phyloP scores from a whole-genome alignment of 148 eudicot genomes.

The Vaccinium corymbosum region DNA sequence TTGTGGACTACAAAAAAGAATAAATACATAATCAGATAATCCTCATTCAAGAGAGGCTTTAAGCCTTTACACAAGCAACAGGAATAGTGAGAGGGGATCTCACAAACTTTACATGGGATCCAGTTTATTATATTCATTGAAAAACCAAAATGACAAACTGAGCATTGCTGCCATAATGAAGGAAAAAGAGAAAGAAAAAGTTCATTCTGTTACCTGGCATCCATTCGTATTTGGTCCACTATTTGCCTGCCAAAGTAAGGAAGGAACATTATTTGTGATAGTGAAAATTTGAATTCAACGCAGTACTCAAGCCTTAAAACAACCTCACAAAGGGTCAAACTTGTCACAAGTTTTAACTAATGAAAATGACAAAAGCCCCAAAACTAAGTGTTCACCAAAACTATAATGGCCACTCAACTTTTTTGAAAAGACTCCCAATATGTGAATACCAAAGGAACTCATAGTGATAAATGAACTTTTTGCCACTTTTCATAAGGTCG shows the following conservation, averaged over 20 bases:
- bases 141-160: not conserved
- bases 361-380: not conserved
- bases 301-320: not conserved
- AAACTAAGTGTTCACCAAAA: not conserved
- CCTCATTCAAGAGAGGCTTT: not conserved
- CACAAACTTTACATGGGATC: not conserved
- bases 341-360: not conserved
- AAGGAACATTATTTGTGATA: not conserved
- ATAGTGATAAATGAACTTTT: not conserved
- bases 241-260: constrained; percentile 67
- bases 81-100: not conserved
- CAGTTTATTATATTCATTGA: not conserved
- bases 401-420: not conserved
- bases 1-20: not conserved
- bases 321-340: not conserved
- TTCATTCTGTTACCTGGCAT: constrained; percentile 58
- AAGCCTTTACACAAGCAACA: not conserved
- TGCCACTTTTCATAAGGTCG: not conserved
- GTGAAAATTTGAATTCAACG: not conserved
- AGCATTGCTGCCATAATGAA: not conserved
- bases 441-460: not conserved
- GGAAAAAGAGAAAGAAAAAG: not conserved
- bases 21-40: not conserved
- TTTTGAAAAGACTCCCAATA: not conserved
- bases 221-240: constrained; percentile 87